A percentile compares a stretch with the other conserved stretches of the same genome.
phyloP scores from a whole-genome alignment of 768 basidiomycete species.

The Lepiota brunneoincarnata region DNA sequence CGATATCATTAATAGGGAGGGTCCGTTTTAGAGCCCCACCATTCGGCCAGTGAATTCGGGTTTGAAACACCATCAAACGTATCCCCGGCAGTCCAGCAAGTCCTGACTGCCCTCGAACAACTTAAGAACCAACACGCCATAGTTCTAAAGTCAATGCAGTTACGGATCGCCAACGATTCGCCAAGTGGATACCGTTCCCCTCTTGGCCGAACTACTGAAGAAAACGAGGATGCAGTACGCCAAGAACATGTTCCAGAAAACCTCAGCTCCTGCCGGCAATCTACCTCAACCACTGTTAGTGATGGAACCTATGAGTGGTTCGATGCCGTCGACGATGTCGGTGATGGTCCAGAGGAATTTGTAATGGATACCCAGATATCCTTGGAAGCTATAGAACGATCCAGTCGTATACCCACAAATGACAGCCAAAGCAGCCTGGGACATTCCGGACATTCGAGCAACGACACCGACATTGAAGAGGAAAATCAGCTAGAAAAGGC shows the following conservation, averaged over 20 bases:
- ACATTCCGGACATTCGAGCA: constrained; percentile 44
- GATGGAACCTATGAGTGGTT: constrained; percentile 69
- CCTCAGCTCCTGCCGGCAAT: constrained; percentile 33
- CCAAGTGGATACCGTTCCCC: constrained; percentile 10
- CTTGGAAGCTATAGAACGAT: constrained; percentile 36
- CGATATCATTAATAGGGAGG: neutral
- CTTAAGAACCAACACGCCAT: constrained; percentile 13
- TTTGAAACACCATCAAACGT: neutral
- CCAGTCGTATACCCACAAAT: constrained; percentile 36
- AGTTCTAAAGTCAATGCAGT: constrained; percentile 9
- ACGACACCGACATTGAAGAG: constrained; percentile 52
- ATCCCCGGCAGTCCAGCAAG: constrained; percentile 1
- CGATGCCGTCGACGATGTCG: constrained; percentile 68
- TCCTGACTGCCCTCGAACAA: constrained; percentile 5
- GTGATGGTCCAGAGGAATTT: constrained; percentile 72
- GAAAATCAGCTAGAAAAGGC: constrained; percentile 4
- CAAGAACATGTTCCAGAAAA: constrained; percentile 3
- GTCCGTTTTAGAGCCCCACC: constrained; percentile 16
- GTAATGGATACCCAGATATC: constrained; percentile 46
- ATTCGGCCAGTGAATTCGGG: constrained; percentile 7
- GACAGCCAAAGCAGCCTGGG: constrained; percentile 38
- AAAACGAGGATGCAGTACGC: constrained; percentile 15
- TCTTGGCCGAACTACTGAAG: constrained; percentile 13
- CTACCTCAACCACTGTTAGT: constrained; percentile 45
- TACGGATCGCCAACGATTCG: neutral